phyloP scores from a whole-genome alignment of 805 yeast species.

The Candida andamanensis region DNA sequence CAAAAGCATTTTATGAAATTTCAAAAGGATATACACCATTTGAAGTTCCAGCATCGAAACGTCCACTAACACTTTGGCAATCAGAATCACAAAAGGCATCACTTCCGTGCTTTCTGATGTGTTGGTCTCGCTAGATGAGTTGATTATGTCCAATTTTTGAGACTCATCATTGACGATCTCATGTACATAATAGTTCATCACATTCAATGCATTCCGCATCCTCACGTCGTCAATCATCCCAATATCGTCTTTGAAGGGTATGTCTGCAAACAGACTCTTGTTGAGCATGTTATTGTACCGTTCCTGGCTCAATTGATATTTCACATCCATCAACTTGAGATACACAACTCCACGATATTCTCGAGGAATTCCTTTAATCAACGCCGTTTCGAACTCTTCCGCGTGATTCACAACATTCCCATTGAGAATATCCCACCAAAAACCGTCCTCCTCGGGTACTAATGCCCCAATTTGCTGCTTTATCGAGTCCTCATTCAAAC shows the following conservation, averaged over 20 bases:
- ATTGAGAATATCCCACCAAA: no score
- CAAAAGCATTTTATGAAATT: slow-evolving; percentile 22
- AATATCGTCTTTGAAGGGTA: slow-evolving; percentile 7
- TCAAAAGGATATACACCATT: slow-evolving; percentile 28
- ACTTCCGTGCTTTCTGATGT: not conserved
- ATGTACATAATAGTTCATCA: slow-evolving; percentile 27
- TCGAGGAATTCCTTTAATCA: slow-evolving; percentile 27
- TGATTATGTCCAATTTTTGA: slow-evolving; percentile 2
- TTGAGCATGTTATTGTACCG: slow-evolving; percentile 25
- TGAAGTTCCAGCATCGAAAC: slow-evolving; percentile 18
- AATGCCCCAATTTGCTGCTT: no score
- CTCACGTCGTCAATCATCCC: slow-evolving; percentile 11
- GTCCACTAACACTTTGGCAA: slow-evolving; percentile 1
- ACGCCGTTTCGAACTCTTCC: slow-evolving; percentile 16
- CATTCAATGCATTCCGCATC: slow-evolving; percentile 22
- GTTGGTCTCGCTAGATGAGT: slow-evolving; percentile 1
- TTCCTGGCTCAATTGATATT: slow-evolving; percentile 25
- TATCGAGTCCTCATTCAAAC: slow-evolving; percentile 9
- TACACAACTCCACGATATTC: slow-evolving; percentile 27
- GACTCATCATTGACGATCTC: slow-evolving; percentile 16
- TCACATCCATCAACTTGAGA: slow-evolving; percentile 26
- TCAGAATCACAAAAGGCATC: not conserved
- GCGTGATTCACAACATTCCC: no score
- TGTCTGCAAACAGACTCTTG: slow-evolving; percentile 15
- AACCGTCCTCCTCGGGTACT: no score